Base-by-base conservation (phyloP, 2,329 filamentous ascomycete genomes). In the Periglandula ipomoeae region DNA sequence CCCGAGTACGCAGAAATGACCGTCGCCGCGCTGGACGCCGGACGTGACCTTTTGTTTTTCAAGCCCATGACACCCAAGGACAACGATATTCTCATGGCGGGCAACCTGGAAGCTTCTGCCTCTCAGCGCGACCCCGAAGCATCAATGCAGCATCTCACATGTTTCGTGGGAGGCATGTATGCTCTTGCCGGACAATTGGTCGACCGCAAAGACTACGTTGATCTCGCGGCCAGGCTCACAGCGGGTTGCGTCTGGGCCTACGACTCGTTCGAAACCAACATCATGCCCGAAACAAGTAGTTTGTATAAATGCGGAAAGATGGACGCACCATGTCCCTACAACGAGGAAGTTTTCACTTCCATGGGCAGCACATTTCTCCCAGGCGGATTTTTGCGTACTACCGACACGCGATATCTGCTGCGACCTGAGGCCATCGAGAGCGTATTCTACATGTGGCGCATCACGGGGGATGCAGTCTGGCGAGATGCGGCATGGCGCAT, bases 91-190 rank as follows among this genome's bases (percentile, higher is more conserved):
- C 70, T 87, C 24, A 67, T 85, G 47, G 71, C 80, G 0, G 82
- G 62, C 46, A 69, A 65, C 43, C 63, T 60, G 40, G 55, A 65
- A 34, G 59, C 60, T 27, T 58, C 58, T 13, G 55, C 58, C 17
- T 53, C 50, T 13, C 54, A 56, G 42, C 52, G 59, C 19, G 60
- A 66, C 20, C 61, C 68, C 15, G 55, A 56, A 8, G 53, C 59
- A 20, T 62, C 68, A 50, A 67, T 66, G 61, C 62, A 83, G 50
- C 85, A 89, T 59, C 69, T 87, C 2, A 75, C 76, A 3, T 89
- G 85, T 63, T 89, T 87, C 59, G 70, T 78, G 3, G 85, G 85
- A 6, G 85, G 84, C 9, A 82, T 85, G 70, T 82, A 86, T 41
- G 84, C 72, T 1, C 73, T 89, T 32, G 82, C 78, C 1, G 80